phyloP scores from a whole-genome alignment of 768 basidiomycete species.

The Chalciporus piperatus region DNA sequence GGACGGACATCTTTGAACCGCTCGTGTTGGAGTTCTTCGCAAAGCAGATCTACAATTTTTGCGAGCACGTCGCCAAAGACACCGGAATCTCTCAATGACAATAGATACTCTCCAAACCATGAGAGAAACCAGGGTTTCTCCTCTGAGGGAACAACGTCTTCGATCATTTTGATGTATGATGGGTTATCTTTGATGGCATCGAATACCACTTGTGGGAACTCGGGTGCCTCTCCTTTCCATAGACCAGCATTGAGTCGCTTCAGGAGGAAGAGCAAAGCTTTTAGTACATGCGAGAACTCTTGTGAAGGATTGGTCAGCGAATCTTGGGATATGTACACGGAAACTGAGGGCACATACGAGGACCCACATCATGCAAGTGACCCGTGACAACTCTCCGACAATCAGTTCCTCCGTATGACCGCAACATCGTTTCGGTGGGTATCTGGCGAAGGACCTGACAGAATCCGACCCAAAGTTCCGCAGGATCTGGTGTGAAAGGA shows the following conservation, averaged over 20 bases:
- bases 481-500: constrained; percentile 37
- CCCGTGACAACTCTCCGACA: constrained; percentile 53
- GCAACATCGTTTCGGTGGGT: constrained; percentile 43
- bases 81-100: constrained; percentile 47
- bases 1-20: constrained; percentile 62
- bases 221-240: constrained; percentile 70
- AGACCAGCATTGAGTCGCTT: constrained; percentile 52
- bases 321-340: background rate
- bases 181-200: constrained; percentile 82
- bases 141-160: constrained; percentile 29
- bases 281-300: constrained; percentile 63
- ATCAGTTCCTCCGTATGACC: constrained; percentile 36
- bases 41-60: constrained; percentile 68
- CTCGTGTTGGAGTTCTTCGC: constrained; percentile 79
- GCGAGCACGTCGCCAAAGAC: constrained; percentile 68
- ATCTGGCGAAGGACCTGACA: constrained; percentile 48
- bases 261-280: constrained; percentile 57
- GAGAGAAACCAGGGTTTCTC: constrained; percentile 49
- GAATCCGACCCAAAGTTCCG: constrained; percentile 53
- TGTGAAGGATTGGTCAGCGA: constrained; percentile 9
- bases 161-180: constrained; percentile 47
- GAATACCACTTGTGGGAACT: constrained; percentile 76
- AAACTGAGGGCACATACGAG: constrained; percentile 47
- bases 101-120: constrained; percentile 66
- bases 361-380: constrained; percentile 58